Evolutionary conservation across 2,329 filamentous ascomycete species (phyloP).

Genomic region (Ophiostoma montium): DNA sequence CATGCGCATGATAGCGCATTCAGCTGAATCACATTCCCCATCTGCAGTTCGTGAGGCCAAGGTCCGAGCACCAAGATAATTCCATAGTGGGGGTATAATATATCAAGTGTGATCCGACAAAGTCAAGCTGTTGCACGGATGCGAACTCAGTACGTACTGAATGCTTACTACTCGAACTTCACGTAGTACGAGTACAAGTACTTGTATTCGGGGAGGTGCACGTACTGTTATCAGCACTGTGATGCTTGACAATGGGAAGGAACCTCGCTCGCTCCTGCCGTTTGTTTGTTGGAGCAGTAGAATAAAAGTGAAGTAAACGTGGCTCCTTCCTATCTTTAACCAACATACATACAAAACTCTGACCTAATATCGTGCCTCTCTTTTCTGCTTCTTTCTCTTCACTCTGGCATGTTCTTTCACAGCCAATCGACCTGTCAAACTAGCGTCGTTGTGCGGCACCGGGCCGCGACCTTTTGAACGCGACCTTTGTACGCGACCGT

Average conservation of each 20-base stretch:
- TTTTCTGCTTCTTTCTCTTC: not conserved
- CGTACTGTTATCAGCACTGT: too few relatives aligned
- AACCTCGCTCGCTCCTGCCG: not conserved
- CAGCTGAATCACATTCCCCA: too few relatives aligned
- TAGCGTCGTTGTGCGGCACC: conserved; percentile 1
- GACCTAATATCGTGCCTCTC: not conserved
- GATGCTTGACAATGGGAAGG: not conserved
- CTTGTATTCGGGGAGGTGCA: too few relatives aligned
- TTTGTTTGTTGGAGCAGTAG: not conserved
- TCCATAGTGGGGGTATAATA: too few relatives aligned
- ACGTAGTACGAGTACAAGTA: too few relatives aligned
- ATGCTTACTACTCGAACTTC: too few relatives aligned
- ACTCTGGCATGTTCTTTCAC: not conserved
- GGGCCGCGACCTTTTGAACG: not conserved
- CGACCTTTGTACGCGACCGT: not conserved
- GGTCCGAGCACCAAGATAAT: too few relatives aligned
- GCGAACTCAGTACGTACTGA: too few relatives aligned
- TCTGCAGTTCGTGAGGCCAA: too few relatives aligned
- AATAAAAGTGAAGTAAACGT: not conserved
- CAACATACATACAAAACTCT: not conserved
- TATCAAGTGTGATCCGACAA: too few relatives aligned
- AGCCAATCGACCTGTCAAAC: conserved; percentile 4
- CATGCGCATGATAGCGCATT: too few relatives aligned
- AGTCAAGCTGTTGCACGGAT: too few relatives aligned
- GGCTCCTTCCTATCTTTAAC: not conserved